These are phyloP conservation scores for Auricularia sp. DNA, from an alignment of 768 basidiomycete species.

Conservation along the genomic window DNA sequence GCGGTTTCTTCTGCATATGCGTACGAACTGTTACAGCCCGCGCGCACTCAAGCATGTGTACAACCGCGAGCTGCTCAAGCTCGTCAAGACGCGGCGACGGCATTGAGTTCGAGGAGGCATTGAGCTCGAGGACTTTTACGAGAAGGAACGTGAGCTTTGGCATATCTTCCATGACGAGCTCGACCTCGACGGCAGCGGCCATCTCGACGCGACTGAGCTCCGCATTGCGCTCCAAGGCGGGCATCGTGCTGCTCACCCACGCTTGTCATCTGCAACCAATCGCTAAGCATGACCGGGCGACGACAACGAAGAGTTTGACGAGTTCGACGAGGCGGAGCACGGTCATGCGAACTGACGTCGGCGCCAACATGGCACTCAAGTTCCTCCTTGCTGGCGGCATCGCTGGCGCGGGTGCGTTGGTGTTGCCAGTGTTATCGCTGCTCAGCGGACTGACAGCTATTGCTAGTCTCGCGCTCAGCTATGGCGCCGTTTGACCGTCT, in stretches of 20 bases:
- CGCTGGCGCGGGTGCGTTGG: constrained; percentile 70
- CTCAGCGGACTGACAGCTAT: neutral
- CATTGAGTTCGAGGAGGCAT: constrained; percentile 64
- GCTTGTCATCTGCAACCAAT: neutral
- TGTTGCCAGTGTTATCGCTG: constrained; percentile 2
- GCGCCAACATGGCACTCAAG: constrained; percentile 64
- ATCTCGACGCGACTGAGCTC: constrained; percentile 58
- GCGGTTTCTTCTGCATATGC: too few relatives aligned
- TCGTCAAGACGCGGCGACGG: constrained; percentile 23
- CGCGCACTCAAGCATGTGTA: constrained; percentile 59
- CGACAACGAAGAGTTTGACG: constrained; percentile 35
- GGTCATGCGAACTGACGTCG: constrained; percentile 52
- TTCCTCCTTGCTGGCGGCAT: constrained; percentile 91
- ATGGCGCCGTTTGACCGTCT: constrained; percentile 97
- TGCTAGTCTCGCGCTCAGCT: constrained; percentile 90
- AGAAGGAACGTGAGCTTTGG: constrained; percentile 86
- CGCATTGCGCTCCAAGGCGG: constrained; percentile 54
- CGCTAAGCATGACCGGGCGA: constrained; percentile 14
- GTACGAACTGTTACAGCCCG: too few relatives aligned
- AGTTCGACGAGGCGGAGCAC: constrained; percentile 41
- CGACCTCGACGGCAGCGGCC: constrained; percentile 82
- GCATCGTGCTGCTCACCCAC: constrained; percentile 47
- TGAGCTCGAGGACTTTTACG: constrained; percentile 62
- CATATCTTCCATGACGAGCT: constrained; percentile 82
- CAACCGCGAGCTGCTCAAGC: constrained; percentile 60